Evolutionary conservation across 2,329 filamentous ascomycete species (phyloP).

Genomic region (Bipolaris gigantea): DNA sequence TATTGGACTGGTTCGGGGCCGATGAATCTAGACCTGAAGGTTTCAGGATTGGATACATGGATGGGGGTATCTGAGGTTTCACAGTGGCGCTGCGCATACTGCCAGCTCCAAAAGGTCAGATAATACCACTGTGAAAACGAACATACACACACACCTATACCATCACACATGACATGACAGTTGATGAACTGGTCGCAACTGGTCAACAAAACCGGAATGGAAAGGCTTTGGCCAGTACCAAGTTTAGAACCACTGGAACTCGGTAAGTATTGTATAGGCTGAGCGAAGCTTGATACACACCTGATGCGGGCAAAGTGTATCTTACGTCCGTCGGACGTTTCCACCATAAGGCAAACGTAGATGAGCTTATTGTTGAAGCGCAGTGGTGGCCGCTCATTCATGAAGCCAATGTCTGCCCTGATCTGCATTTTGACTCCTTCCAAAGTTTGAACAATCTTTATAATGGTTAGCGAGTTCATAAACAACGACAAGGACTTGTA

Average conservation of each 20-base stretch:
- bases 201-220: constrained; percentile 61
- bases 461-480: neutral
- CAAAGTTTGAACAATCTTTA: constrained; percentile 26
- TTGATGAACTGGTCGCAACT: constrained; percentile 61
- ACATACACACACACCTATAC: constrained; percentile 61
- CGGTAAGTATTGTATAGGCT: neutral
- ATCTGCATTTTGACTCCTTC: constrained; percentile 62
- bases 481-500: neutral
- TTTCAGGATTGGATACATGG: constrained; percentile 47
- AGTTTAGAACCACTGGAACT: constrained; percentile 67
- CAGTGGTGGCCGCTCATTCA: constrained; percentile 65
- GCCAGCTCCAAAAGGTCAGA: constrained; percentile 51
- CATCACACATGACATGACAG: constrained; percentile 79
- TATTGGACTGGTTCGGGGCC: constrained; percentile 29
- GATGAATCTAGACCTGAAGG: constrained; percentile 16
- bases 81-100: constrained; percentile 58
- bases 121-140: neutral
- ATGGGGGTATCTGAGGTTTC: constrained; percentile 52
- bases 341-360: constrained; percentile 72
- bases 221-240: constrained; percentile 61
- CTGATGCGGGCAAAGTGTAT: constrained; percentile 67
- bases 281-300: constrained; percentile 36
- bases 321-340: constrained; percentile 69
- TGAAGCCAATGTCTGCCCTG: constrained; percentile 68
- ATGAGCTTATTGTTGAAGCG: constrained; percentile 67